phyloP scores from a whole-genome alignment of 441 rosid species.

The Populus trichocarpa region DNA sequence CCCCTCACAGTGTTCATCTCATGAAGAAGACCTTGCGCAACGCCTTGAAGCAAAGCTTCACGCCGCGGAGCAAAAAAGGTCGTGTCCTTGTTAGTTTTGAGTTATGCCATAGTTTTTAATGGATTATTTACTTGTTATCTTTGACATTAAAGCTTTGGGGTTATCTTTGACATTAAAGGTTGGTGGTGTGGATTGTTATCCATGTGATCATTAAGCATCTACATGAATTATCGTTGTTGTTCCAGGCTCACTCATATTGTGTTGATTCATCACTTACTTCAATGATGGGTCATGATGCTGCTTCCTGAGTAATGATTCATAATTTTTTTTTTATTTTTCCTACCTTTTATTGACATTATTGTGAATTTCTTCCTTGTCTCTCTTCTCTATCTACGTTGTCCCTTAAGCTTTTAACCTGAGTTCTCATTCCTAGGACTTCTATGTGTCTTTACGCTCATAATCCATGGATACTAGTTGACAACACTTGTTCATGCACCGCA shows the following conservation, averaged over 20 bases:
- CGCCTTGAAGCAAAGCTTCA: conserved; percentile 91
- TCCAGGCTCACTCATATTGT: not conserved
- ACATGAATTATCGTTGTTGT: not conserved
- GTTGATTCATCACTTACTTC: not conserved
- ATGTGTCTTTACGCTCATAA: not conserved
- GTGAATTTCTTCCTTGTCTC: not conserved
- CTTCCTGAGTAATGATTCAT: not conserved
- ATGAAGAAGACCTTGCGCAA: conserved; percentile 32
- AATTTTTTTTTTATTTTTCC: not conserved
- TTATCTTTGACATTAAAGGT: not conserved
- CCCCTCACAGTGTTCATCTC: conserved; percentile 25
- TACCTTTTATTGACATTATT: not conserved
- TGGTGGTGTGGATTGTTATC: not conserved
- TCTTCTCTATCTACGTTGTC: not conserved
- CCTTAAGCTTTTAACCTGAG: not conserved
- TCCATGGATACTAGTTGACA: not conserved
- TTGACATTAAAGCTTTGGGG: not conserved
- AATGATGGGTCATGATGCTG: not conserved
- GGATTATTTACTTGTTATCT: not conserved
- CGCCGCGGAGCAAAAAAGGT: conserved; percentile 97
- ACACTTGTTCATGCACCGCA: not conserved
- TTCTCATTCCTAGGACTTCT: not conserved
- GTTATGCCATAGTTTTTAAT: not conserved
- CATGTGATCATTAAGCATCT: not conserved
- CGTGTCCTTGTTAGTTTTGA: not conserved